Evolutionary conservation across 2,329 filamentous ascomycete species (phyloP).

Genomic region (Lecanosticta acicola): DNA sequence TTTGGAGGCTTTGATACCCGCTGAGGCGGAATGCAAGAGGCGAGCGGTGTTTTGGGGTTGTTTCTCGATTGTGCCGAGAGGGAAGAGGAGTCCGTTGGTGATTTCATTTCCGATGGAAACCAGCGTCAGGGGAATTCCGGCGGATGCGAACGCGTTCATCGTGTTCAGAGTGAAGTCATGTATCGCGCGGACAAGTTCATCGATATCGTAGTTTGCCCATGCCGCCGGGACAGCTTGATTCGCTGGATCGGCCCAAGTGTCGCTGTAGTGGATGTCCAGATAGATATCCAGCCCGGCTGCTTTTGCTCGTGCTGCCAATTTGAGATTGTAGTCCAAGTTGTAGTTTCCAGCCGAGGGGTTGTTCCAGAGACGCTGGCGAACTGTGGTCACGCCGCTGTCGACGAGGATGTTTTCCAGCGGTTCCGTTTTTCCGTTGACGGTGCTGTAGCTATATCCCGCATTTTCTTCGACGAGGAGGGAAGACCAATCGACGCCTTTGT

Average conservation of each 20-base stretch:
- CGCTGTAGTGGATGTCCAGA: slow-evolving; percentile 33
- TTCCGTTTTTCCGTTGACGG: not conserved
- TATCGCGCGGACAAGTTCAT: slow-evolving; percentile 28
- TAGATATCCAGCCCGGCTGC: slow-evolving; percentile 30
- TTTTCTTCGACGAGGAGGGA: slow-evolving; percentile 3
- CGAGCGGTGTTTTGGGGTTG: slow-evolving; percentile 31
- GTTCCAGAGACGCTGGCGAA: slow-evolving; percentile 30
- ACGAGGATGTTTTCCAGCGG: slow-evolving; percentile 1
- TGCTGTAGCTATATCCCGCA: not conserved
- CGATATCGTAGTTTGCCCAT: slow-evolving; percentile 31
- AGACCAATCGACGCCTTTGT: slow-evolving; percentile 6
- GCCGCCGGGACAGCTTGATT: slow-evolving; percentile 29
- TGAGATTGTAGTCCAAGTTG: slow-evolving; percentile 32
- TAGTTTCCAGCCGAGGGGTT: slow-evolving; percentile 26
- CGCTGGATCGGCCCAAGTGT: slow-evolving; percentile 35
- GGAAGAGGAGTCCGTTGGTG: slow-evolving; percentile 34
- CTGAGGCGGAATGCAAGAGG: slow-evolving; percentile 28
- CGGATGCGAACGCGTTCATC: slow-evolving; percentile 38
- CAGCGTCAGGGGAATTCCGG: slow-evolving; percentile 35
- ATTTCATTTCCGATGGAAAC: slow-evolving; percentile 39
- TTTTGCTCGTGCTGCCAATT: slow-evolving; percentile 31
- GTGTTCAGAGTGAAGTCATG: slow-evolving; percentile 31
- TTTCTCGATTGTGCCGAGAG: slow-evolving; percentile 28
- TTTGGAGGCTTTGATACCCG: slow-evolving; percentile 27
- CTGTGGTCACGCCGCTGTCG: slow-evolving; percentile 19